Conservation (phyloP, 305 asterid species). For the Fraxinus latifolia region DNA sequence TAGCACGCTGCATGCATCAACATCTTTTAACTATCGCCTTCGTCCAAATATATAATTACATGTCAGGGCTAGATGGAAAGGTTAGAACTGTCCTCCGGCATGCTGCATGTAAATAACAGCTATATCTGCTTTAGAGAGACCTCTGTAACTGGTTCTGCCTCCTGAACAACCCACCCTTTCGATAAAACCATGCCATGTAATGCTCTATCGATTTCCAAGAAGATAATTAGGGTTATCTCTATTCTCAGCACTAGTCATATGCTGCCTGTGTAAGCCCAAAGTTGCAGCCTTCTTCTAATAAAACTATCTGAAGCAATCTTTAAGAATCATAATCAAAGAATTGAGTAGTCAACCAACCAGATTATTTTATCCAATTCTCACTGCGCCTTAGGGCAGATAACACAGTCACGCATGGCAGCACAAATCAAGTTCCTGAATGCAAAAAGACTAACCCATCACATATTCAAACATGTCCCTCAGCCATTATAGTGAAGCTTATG, state of each 20-base stretch:
- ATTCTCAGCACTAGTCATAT: constrained; percentile 40
- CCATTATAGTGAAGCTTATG: constrained; percentile 78
- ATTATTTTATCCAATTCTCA: constrained; percentile 31
- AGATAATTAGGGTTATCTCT: constrained; percentile 35
- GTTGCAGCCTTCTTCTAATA: constrained; percentile 21
- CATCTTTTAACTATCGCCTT: not conserved
- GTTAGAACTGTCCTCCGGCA: constrained; percentile 29
- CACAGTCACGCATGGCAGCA: constrained; percentile 40
- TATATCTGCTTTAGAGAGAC: constrained; percentile 28
- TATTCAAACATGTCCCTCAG: constrained; percentile 32
- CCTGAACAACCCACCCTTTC: constrained; percentile 34
- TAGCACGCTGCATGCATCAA: not conserved
- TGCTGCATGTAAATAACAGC: constrained; percentile 31
- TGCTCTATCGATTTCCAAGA: constrained; percentile 26
- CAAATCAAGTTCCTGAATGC: constrained; percentile 57
- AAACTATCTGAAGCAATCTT: constrained; percentile 29
- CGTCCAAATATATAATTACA: constrained; percentile 33
- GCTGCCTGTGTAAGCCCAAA: constrained; percentile 37
- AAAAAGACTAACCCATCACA: constrained; percentile 41
- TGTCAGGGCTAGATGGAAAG: constrained; percentile 34
- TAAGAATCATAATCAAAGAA: constrained; percentile 25
- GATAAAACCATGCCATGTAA: constrained; percentile 36
- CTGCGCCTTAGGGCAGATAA: constrained; percentile 36
- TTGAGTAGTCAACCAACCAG: constrained; percentile 27
- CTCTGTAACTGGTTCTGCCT: constrained; percentile 27